Base-by-base conservation (phyloP, 768 basidiomycete genomes). In the Podaxis sp. region DNA sequence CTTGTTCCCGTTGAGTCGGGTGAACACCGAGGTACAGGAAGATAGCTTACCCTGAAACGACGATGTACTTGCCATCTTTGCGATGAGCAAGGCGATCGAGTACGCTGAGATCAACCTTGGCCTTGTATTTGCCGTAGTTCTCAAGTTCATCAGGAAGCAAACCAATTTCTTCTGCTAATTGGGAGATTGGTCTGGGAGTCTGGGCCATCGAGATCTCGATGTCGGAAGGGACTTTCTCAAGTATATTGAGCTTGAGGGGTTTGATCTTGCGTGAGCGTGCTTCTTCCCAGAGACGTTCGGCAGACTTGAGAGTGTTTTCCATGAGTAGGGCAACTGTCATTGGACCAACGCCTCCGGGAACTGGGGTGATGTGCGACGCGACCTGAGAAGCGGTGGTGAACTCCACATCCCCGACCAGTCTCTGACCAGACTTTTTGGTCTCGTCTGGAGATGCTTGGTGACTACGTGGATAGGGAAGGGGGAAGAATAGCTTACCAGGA, bases 281-380 rank as follows among this genome's bases (percentile, higher is more conserved):
- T 56, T 85, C 80, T 66, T 90, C 85, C 84, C 91, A 95, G 56
- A 87, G 82, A 56, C 92, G 87, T 73, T 91, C 84, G 24, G 96
- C 95, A 53, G 94, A 90, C 66, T 82, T 79, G 67, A 94, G 78
- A 1, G 96, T 96, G 77, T 99, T 99, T 71, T 88, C 84, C 96
- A 99, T 98, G 66, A 99, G 87, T 80, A 98, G 83, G 22, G 97
- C 97, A 62, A 99, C 97, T 13, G 97, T 99, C 96, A 99, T 97
- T n/a, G 97, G 97, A 12, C 97, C 97, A 57, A 99, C 97, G 62
- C 97, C 97, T 74, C 97, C 97, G 0, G 97, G 97, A 26, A 99
- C 97, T 22, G 97, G 97, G 0, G 97, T 99, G 69, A 99, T 97
- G 76, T 90, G 78, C 1, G 93, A 91, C 1, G 97, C 96, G 63